Conservation (phyloP, 1,284 basidiomycete genomes). For the Microbotryum scabiosae region DNA sequence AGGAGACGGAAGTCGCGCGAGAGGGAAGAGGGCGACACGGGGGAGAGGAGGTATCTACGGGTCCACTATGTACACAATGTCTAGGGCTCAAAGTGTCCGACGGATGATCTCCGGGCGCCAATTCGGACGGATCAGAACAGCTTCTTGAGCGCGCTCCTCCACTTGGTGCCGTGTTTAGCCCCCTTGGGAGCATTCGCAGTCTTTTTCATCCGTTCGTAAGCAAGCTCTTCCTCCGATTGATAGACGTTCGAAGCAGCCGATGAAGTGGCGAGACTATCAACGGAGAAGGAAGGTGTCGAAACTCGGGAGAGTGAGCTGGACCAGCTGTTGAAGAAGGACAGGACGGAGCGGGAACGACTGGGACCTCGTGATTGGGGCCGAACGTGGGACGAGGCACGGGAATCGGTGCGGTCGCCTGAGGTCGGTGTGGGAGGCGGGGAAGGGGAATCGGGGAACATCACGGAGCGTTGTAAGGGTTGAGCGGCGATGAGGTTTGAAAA, state of each 20-base stretch:
- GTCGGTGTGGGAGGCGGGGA: conserved; percentile 3
- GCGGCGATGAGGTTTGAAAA: not conserved
- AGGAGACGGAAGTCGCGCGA: too few relatives aligned
- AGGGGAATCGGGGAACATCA: not conserved
- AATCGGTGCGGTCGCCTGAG: conserved; percentile 1
- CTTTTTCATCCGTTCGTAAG: not conserved
- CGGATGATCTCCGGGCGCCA: not conserved
- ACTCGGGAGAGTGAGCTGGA: not conserved
- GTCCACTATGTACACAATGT: too few relatives aligned
- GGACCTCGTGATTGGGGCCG: not conserved
- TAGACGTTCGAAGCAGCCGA: too few relatives aligned
- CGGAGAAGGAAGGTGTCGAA: not conserved
- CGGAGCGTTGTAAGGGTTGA: not conserved
- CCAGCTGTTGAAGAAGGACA: conserved; percentile 19
- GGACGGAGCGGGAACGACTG: conserved; percentile 15
- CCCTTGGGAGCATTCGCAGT: too few relatives aligned
- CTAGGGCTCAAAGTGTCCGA: too few relatives aligned
- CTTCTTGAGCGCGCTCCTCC: conserved; percentile 5
- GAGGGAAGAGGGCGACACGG: too few relatives aligned
- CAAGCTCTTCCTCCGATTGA: not conserved
- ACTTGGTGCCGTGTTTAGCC: not conserved
- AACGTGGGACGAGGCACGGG: conserved; percentile 8
- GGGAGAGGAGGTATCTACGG: too few relatives aligned
- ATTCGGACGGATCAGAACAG: not conserved
- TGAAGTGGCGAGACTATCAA: not conserved